These are phyloP conservation scores for Ulmus americana DNA, from an alignment of 331 rosid genomes.

Conservation along the genomic window DNA sequence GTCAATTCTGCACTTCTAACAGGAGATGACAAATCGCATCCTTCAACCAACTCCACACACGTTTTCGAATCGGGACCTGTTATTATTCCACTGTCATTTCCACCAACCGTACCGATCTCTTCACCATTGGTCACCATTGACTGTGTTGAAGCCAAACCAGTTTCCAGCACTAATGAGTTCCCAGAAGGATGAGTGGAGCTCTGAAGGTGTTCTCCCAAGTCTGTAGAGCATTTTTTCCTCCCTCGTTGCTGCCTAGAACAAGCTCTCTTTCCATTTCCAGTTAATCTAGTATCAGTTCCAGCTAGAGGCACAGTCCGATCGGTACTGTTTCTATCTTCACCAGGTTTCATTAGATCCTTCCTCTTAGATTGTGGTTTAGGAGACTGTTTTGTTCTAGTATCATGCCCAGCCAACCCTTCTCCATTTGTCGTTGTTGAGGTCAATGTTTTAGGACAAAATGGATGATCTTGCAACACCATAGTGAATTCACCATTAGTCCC, in stretches of 20 bases:
- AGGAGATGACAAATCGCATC: not conserved
- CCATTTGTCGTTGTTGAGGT: no score
- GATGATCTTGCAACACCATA: no score
- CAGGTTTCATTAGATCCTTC: no score
- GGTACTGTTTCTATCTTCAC: not conserved
- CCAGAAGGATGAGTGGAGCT: constrained; percentile 18
- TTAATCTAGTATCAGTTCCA: not conserved
- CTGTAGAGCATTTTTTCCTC: constrained; percentile 1
- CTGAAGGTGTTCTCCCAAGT: constrained; percentile 9
- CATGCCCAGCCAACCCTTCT: no score
- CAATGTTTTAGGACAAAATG: no score
- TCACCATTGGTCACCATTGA: constrained; percentile 13
- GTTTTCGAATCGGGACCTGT: not conserved
- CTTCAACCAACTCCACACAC: not conserved
- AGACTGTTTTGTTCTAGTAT: no score
- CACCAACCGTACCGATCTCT: constrained; percentile 7
- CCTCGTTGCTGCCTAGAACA: not conserved
- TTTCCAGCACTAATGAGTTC: constrained; percentile 20
- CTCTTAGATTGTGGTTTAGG: no score
- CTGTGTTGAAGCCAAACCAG: constrained; percentile 11
- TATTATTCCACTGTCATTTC: not conserved
- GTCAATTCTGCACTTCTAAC: not conserved
- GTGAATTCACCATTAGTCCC: no score
- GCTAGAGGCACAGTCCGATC: not conserved
- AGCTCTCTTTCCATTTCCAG: not conserved